Conservation (phyloP, 1,139 yeast species). For the Hyphopichia fennica region DNA sequence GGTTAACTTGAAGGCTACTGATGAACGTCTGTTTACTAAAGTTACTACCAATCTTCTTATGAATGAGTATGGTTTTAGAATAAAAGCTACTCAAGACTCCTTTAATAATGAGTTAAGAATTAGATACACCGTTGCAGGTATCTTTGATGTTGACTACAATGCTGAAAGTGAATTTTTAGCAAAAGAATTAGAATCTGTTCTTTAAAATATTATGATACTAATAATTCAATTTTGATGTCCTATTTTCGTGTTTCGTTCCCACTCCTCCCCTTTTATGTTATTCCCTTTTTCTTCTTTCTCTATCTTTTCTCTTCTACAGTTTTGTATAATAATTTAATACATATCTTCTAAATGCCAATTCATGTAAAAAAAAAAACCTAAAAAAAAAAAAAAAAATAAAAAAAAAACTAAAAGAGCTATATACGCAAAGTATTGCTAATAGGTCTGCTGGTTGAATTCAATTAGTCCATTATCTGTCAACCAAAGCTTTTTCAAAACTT, state of each 20-base stretch:
- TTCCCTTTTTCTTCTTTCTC: not conserved
- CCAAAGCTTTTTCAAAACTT: constrained; percentile 67
- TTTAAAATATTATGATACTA: not conserved
- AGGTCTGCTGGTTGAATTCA: constrained; percentile 31
- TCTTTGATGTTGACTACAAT: constrained; percentile 57
- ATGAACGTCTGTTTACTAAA: constrained; percentile 46
- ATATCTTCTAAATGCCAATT: not conserved
- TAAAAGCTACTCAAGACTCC: constrained; percentile 80
- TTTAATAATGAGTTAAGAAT: constrained; percentile 79
- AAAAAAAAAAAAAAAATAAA: constrained; percentile 1
- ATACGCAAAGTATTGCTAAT: too few relatives aligned
- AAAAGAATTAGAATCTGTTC: constrained; percentile 45
- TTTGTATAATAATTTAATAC: not conserved
- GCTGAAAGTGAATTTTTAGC: constrained; percentile 64
- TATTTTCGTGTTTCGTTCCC: not conserved
- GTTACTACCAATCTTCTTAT: constrained; percentile 56
- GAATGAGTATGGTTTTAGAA: constrained; percentile 69
- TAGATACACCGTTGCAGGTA: constrained; percentile 64
- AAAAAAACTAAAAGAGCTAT: constrained; percentile 1
- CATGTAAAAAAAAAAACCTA: not conserved
- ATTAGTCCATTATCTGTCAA: constrained; percentile 49
- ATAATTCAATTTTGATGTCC: not conserved
- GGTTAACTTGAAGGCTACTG: constrained; percentile 35
- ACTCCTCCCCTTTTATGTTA: not conserved
- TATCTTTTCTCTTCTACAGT: not conserved